Percentiles rank a stretch among this genome's conserved stretches.
Evolutionary conservation across 495 filamentous ascomycete species (phyloP).

Genomic region (Trichoderma erinaceum): DNA sequence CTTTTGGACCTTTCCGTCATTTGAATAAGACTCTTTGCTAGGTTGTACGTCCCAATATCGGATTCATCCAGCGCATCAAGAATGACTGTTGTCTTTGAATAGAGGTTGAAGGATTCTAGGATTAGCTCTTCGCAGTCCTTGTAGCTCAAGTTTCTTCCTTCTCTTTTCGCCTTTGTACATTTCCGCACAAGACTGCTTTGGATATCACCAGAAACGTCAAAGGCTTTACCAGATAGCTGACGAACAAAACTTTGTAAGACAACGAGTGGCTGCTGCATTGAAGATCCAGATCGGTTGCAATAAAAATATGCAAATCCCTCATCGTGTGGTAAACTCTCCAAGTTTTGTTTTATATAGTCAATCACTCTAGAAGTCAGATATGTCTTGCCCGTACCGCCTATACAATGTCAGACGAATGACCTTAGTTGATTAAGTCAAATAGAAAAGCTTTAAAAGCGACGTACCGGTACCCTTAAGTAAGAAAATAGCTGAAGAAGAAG

Average conservation of each 20-base stretch:
- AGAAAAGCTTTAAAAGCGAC: not conserved
- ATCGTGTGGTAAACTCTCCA: slow-evolving; percentile 18
- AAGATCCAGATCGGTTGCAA: slow-evolving; percentile 31
- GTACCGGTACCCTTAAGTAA: not conserved
- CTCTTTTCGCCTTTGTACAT: slow-evolving; percentile 7
- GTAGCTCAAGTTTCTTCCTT: slow-evolving; percentile 20
- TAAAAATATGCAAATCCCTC: slow-evolving; percentile 40
- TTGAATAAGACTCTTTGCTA: slow-evolving; percentile 20
- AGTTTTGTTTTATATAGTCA: slow-evolving; percentile 21
- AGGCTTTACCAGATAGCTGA: slow-evolving; percentile 29
- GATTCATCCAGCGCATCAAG: slow-evolving; percentile 27
- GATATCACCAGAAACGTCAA: slow-evolving; percentile 17
- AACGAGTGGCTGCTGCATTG: slow-evolving; percentile 24
- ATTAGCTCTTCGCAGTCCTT: slow-evolving; percentile 22
- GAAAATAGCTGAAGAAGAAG: not conserved
- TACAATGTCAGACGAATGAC: not conserved
- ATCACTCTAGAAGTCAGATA: slow-evolving; percentile 31
- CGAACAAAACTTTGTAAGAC: slow-evolving; percentile 32
- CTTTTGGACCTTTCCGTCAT: slow-evolving; percentile 26
- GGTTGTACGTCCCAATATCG: slow-evolving; percentile 14
- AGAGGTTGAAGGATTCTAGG: slow-evolving; percentile 19
- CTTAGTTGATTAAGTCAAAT: not conserved
- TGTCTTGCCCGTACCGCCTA: slow-evolving; percentile 34
- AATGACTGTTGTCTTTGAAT: slow-evolving; percentile 21
- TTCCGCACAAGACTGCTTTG: slow-evolving; percentile 18